Conservation (phyloP, 2,329 filamentous ascomycete genomes). For the Pseudopithomyces maydicus region DNA sequence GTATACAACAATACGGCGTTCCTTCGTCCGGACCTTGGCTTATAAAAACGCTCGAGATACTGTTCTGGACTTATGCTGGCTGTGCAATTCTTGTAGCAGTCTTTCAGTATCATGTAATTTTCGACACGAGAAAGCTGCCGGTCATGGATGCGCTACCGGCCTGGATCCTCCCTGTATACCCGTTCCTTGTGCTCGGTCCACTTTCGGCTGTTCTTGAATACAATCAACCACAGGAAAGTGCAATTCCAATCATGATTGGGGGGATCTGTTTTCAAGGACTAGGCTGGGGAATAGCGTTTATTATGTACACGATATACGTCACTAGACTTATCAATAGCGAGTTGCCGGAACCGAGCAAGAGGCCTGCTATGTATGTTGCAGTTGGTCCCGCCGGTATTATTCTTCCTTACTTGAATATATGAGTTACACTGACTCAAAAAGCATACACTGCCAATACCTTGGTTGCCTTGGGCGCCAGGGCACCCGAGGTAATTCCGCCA, state of each 20-base stretch:
- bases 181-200: slow-evolving; percentile 45
- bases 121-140: slow-evolving; percentile 71
- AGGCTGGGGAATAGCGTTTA: slow-evolving; percentile 66
- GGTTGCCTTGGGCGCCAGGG: slow-evolving; percentile 49
- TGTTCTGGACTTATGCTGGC: slow-evolving; percentile 73
- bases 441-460: slow-evolving; percentile 32
- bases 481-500: slow-evolving; percentile 40
- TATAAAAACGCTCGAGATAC: slow-evolving; percentile 61
- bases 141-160: slow-evolving; percentile 47
- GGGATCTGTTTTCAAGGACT: slow-evolving; percentile 72
- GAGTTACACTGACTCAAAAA: not conserved
- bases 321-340: slow-evolving; percentile 71
- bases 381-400: slow-evolving; percentile 46
- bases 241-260: slow-evolving; percentile 49
- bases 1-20: slow-evolving; percentile 65
- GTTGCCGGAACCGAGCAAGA: slow-evolving; percentile 47
- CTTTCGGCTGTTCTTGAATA: slow-evolving; percentile 42
- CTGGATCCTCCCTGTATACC: slow-evolving; percentile 42
- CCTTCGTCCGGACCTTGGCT: slow-evolving; percentile 61
- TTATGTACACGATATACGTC: slow-evolving; percentile 73
- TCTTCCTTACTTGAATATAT: not conserved
- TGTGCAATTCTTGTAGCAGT: slow-evolving; percentile 61
- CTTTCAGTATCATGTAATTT: slow-evolving; percentile 98
- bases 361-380: slow-evolving; percentile 58
- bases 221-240: slow-evolving; percentile 35